Conservation (phyloP, 2,329 filamentous ascomycete genomes). For the Colletotrichum lentis region DNA sequence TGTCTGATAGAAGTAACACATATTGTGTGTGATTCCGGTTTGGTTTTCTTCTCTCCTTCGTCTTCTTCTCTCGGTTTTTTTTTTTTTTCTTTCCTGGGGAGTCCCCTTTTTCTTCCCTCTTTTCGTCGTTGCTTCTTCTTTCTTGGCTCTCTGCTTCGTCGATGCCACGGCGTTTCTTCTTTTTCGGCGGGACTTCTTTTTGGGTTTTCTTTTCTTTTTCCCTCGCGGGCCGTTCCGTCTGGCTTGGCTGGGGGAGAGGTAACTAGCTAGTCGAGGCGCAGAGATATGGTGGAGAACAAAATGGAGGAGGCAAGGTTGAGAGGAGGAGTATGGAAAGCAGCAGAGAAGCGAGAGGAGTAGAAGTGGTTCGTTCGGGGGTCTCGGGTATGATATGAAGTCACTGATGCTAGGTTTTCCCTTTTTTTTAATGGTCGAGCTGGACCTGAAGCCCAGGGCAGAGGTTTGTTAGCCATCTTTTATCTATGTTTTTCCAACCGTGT, state of each 20-base stretch:
- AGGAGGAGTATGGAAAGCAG: slow-evolving; percentile 17
- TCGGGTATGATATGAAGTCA: slow-evolving; percentile 35
- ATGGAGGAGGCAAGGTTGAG: slow-evolving; percentile 23
- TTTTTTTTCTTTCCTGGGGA: background rate
- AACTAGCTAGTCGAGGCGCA: slow-evolving; percentile 19
- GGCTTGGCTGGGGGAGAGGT: slow-evolving; percentile 23
- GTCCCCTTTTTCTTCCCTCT: background rate
- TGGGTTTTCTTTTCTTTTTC: background rate
- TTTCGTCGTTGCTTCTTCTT: background rate
- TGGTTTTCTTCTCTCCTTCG: background rate
- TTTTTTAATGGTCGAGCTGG: background rate
- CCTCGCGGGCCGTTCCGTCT: slow-evolving; percentile 32
- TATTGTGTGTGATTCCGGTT: slow-evolving; percentile 48
- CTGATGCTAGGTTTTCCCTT: slow-evolving; percentile 14
- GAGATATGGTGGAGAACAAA: slow-evolving; percentile 28
- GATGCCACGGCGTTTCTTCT: slow-evolving; percentile 6
- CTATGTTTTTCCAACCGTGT: slow-evolving; percentile 22
- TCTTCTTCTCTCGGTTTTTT: background rate
- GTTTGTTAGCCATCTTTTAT: slow-evolving; percentile 39
- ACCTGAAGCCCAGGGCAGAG: slow-evolving; percentile 12
- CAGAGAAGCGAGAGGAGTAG: slow-evolving; percentile 30
- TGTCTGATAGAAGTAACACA: slow-evolving; percentile 97
- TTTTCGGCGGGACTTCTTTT: slow-evolving; percentile 13
- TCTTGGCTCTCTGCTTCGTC: background rate
- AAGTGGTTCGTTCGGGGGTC: slow-evolving; percentile 35